Percentiles rank a stretch among this genome's conserved stretches.
These are phyloP conservation scores for Adiantum capillusveneris DNA, from an alignment of 75 land plant species.

Conservation along the genomic window DNA sequence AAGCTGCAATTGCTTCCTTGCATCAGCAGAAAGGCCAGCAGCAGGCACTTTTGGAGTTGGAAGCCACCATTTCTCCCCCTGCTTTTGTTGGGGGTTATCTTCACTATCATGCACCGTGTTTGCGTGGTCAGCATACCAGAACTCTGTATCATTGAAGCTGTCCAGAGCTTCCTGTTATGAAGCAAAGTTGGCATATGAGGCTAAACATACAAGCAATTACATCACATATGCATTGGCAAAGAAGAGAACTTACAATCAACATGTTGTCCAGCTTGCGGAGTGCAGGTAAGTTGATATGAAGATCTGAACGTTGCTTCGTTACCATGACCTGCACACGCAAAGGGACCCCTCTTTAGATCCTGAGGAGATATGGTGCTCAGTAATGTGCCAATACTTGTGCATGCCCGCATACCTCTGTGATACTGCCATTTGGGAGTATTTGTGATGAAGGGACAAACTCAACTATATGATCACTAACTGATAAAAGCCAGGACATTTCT, in stretches of 20 bases:
- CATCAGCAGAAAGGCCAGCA: conserved; percentile 53
- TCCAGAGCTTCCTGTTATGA: conserved; percentile 68
- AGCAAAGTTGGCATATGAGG: not conserved
- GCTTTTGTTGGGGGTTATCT: conserved; percentile 15
- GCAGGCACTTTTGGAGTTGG: conserved; percentile 75
- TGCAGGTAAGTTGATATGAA: conserved; percentile 82
- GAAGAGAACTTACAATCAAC: conserved; percentile 53
- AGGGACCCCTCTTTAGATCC: not conserved
- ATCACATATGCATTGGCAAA: no score
- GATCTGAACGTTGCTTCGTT: conserved; percentile 58
- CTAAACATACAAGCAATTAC: no score
- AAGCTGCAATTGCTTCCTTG: conserved; percentile 43
- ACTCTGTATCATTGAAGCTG: conserved; percentile 63
- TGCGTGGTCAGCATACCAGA: conserved; percentile 50
- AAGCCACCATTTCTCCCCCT: conserved; percentile 89
- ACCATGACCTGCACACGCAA: conserved; percentile 58
- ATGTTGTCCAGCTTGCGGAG: conserved; percentile 80
- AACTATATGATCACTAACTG: conserved; percentile 37
- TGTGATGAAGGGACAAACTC: conserved; percentile 41
- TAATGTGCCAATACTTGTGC: no score
- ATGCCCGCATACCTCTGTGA: conserved; percentile 22
- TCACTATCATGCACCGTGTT: conserved; percentile 33
- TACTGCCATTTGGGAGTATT: conserved; percentile 27
- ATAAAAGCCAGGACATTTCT: conserved; percentile 43
- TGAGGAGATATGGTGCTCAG: no score